Percentiles rank a stretch among this genome's conserved stretches.
Evolutionary conservation across 2,329 filamentous ascomycete genomes (phyloP).

Genomic region (Sphaerulina vaccinii): DNA sequence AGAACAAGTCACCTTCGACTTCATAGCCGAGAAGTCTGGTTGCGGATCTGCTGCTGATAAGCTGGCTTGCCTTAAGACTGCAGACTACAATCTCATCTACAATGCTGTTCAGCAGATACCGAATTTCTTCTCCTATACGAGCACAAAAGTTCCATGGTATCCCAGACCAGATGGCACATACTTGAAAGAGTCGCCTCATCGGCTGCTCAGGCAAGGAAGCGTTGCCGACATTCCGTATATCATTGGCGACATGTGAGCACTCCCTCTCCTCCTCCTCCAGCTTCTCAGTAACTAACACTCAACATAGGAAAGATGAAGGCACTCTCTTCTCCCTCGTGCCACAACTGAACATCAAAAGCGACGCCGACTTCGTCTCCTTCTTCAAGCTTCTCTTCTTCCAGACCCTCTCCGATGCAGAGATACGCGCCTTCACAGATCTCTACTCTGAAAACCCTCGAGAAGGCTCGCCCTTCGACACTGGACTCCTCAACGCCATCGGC

Average conservation of each 20-base stretch:
- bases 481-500: constrained; percentile 65
- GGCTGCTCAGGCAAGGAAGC: constrained; percentile 52
- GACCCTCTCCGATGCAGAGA: constrained; percentile 58
- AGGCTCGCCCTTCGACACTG: constrained; percentile 72
- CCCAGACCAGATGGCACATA: constrained; percentile 60
- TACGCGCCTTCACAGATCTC: constrained; percentile 27
- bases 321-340: constrained; percentile 44
- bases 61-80: constrained; percentile 11
- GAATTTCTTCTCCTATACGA: constrained; percentile 64
- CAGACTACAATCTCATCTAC: constrained; percentile 44
- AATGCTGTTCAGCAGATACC: constrained; percentile 68
- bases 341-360: constrained; percentile 61
- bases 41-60: not conserved
- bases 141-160: constrained; percentile 66
- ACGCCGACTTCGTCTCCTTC: constrained; percentile 51
- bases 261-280: too few species aligned
- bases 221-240: constrained; percentile 63
- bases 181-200: constrained; percentile 63
- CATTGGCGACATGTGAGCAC: constrained; percentile 70
- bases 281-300: too few species aligned
- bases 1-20: constrained; percentile 15
- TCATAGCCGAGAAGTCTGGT: not conserved
- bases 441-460: constrained; percentile 43
- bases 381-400: constrained; percentile 33
- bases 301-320: constrained; percentile 81